Evolutionary conservation across 2,329 filamentous ascomycete species (phyloP), one percentile per base, ranked within the genome.

Genomic region (Monosporascus sp.): DNA sequence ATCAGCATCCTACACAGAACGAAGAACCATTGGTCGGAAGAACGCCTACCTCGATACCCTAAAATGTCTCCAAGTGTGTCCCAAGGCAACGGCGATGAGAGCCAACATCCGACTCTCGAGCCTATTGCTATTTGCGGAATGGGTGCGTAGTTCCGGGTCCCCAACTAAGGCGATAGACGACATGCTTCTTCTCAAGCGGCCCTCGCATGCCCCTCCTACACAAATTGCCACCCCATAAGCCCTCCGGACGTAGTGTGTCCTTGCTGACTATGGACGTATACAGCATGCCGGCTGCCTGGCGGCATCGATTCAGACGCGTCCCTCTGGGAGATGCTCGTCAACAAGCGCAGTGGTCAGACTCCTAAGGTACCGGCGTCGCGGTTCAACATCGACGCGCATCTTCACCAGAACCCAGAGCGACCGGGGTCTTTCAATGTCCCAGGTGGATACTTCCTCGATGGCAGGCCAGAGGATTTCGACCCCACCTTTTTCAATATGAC

Each of bases 401-500:
- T 56, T 46, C 62, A 64, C 37, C 27, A 58, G 24, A 54, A 64
- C 24, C 53, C 47, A 17, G 60, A 63, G 7, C 54, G 61, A 15
- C 61, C 62, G 8, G 62, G 62, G 3, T 59, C 55, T 11, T 62
- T 61, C 45, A 58, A 55, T 27, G 56, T 60, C 3, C 46, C 47
- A 5, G 61, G 62, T 18, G 62, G 63, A 14, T 65, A 64, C 50
- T 66, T 65, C 37, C 52, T 66, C 15, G 52, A 61, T 37, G 59
- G 55, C 9, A 50, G 56, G 5, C 55, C 53, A 0, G 52, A 55
- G 4, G 56, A 61, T 20, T 66, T 66, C 50, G 63, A 66, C 35
- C 57, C 55, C 38, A 67, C 55, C 4, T 74, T 77, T 59, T 77
- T 77, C 59, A 62, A 65, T 44, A 72, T 75, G 44, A 66, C 60